Base-by-base conservation (phyloP, 192 early-diverging fungal species). In the Podila epigama region DNA sequence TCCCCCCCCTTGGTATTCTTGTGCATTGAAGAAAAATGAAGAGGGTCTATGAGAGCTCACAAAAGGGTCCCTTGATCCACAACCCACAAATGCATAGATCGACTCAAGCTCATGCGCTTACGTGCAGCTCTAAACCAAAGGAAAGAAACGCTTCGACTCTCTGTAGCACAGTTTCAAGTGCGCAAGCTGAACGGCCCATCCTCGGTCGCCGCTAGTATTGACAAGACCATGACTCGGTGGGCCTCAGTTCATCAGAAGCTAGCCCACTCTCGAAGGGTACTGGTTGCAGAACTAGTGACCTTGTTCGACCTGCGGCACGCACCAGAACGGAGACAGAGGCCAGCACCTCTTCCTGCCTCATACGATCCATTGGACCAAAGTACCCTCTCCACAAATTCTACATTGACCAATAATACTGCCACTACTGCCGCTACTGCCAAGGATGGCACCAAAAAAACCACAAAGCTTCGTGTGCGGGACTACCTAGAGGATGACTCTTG, bases 231-330 rank as follows among this genome's bases (percentile, higher is more conserved):
- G 58, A 70, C 75, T 34, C 63, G 58, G 34, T 88, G 84, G 86
- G 73, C 71, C 0, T 66, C 71, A 27, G 75, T 51, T 9, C 83
- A 86, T 42, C 66, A 84, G 65, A 57, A 73, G 31, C 59, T 84
- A 10, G 66, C 63, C 0, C 69, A 73, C 18, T 80, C 83, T 31
- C 75, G 86, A 18, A 73, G 79, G 28, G 77, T 86, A 11, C 71
- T 88, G 13, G 81, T 88, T 10, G 71, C 75, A 6, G 84, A 88
- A 51, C 58, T 86, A 7, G 69, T 82, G 10, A 82, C 81, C 4
- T 58, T 85, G 32, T 88, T 86, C 69, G 84, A 88, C n/a, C 66
- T 88, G 29, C 84, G 81, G 32, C 58, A 34, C 25, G 60, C 73
- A n/a, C 69, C 63, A 12, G 72, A 68, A 35, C 60, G 53, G 44